Conservation (phyloP, 108 stramenopile species). For the Skeletonema menzelii region DNA sequence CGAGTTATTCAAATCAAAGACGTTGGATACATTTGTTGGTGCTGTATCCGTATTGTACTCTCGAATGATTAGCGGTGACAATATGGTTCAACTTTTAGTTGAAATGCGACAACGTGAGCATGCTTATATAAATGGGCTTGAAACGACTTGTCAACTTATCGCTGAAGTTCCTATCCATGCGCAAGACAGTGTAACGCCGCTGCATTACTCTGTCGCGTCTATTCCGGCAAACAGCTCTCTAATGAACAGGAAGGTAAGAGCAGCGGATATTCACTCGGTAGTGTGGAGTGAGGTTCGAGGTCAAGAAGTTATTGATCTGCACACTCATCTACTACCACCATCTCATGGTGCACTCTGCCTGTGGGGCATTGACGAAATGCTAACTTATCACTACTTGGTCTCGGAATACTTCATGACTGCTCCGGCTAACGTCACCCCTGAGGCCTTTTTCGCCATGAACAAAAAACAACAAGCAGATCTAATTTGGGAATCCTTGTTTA, state of each 20-base stretch:
- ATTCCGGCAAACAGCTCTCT: constrained; percentile 59
- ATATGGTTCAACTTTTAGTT: constrained; percentile 39
- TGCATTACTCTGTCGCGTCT: constrained; percentile 33
- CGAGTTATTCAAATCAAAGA: not conserved
- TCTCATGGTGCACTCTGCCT: constrained; percentile 79
- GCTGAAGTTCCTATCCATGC: constrained; percentile 17
- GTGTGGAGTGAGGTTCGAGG: constrained; percentile 65
- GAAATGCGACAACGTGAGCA: constrained; percentile 49
- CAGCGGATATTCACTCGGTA: constrained; percentile 42
- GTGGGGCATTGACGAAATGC: constrained; percentile 89
- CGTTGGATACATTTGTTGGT: constrained; percentile 47
- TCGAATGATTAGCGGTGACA: constrained; percentile 73
- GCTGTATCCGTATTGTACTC: constrained; percentile 71
- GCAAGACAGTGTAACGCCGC: constrained; percentile 7
- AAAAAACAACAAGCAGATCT: constrained; percentile 72
- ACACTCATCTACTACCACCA: constrained; percentile 91
- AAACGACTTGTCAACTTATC: constrained; percentile 23
- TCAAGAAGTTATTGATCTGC: constrained; percentile 76
- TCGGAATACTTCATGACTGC: constrained; percentile 90
- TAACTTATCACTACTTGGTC: constrained; percentile 94
- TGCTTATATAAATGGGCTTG: constrained; percentile 27
- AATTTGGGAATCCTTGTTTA: constrained; percentile 86
- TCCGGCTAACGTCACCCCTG: constrained; percentile 60
- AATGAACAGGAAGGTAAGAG: constrained; percentile 30
- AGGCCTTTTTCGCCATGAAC: constrained; percentile 55